These are phyloP conservation scores for Annulohypoxylon nitens DNA, from an alignment of 495 filamentous ascomycete genomes.

Conservation along the genomic window DNA sequence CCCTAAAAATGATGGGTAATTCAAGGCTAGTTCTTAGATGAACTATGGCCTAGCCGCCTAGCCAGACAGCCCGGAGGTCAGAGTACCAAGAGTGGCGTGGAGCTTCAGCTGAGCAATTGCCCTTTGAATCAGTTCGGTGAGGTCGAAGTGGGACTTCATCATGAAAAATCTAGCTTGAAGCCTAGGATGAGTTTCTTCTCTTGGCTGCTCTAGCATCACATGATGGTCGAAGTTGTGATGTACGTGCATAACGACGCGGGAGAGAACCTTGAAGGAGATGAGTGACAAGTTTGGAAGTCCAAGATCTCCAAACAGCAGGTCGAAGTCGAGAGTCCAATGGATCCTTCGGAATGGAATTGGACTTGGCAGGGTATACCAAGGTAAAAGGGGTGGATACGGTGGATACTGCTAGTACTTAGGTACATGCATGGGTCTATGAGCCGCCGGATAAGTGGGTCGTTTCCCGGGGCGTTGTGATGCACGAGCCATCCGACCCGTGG, in stretches of 20 bases:
- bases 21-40: slow-evolving; percentile 5
- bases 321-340: slow-evolving; percentile 14
- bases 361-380: slow-evolving; percentile 17
- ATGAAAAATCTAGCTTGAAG: slow-evolving; percentile 3
- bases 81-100: slow-evolving; percentile 12
- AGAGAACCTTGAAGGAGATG: neutral
- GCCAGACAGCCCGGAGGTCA: neutral
- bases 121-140: slow-evolving; percentile 24
- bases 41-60: neutral
- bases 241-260: neutral
- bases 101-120: slow-evolving; percentile 13
- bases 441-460: slow-evolving; percentile 18
- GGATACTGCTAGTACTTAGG: neutral
- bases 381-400: neutral
- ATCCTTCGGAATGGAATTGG: slow-evolving; percentile 13
- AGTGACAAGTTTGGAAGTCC: neutral
- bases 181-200: slow-evolving; percentile 2
- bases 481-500: slow-evolving; percentile 17
- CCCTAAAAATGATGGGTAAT: neutral
- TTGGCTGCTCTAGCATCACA: slow-evolving; percentile 16
- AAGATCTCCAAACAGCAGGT: slow-evolving; percentile 20
- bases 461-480: slow-evolving; percentile 17
- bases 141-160: slow-evolving; percentile 27
- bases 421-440: slow-evolving; percentile 11
- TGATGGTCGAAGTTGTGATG: slow-evolving; percentile 8